phyloP scores from a whole-genome alignment of 768 basidiomycete species.

The Kwoniella dejecticola region DNA sequence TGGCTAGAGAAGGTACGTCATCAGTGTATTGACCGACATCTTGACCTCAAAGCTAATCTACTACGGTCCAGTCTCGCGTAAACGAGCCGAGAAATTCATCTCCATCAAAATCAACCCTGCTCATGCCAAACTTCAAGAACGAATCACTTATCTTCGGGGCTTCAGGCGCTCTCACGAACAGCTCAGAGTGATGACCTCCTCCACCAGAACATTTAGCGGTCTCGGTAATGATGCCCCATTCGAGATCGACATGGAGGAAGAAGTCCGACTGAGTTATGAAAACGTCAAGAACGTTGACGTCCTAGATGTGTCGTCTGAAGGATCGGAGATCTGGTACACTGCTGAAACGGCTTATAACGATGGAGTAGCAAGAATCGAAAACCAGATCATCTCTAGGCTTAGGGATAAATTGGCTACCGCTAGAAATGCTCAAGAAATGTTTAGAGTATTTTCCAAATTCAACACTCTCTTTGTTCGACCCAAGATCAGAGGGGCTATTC shows the following conservation, averaged over 20 bases:
- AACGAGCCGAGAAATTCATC: slow-evolving; percentile 88
- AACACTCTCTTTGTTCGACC: slow-evolving; percentile 94
- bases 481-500: slow-evolving; percentile 96
- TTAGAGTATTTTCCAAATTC: slow-evolving; percentile 97
- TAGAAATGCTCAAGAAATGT: slow-evolving; percentile 98
- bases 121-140: slow-evolving; percentile 86
- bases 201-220: slow-evolving; percentile 78
- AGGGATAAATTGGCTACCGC: slow-evolving; percentile 92
- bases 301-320: slow-evolving; percentile 89
- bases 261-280: slow-evolving; percentile 94
- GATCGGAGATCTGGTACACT: slow-evolving; percentile 95
- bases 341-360: slow-evolving; percentile 98
- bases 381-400: slow-evolving; percentile 93
- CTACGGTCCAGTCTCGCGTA: slow-evolving; percentile 68
- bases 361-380: slow-evolving; percentile 93
- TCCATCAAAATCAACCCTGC: slow-evolving; percentile 92
- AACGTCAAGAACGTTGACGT: slow-evolving; percentile 96
- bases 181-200: slow-evolving; percentile 93
- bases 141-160: slow-evolving; percentile 78
- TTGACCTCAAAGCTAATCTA: not conserved
- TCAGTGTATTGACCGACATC: not conserved
- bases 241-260: slow-evolving; percentile 97
- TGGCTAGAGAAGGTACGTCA: slow-evolving; percentile 74
- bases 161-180: slow-evolving; percentile 98
- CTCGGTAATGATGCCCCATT: slow-evolving; percentile 64